Evolutionary conservation across 2,329 filamentous ascomycete species (phyloP).

Genomic region (Aspergillus brasiliensis): DNA sequence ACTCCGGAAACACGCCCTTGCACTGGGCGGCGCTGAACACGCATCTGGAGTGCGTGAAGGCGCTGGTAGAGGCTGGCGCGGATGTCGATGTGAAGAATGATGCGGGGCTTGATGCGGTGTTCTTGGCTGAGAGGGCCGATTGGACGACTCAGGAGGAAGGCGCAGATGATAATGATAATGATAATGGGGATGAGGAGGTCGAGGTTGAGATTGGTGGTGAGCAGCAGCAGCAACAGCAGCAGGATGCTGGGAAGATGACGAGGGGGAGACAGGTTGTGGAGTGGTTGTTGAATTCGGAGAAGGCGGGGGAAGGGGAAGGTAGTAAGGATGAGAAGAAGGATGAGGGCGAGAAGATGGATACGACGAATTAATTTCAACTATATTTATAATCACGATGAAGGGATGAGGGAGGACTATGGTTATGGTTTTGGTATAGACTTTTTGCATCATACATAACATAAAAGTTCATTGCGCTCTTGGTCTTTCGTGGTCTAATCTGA

Average conservation of each 20-base stretch:
- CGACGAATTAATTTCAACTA: not conserved
- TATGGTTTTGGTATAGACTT: not conserved
- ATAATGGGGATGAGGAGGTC: slow-evolving; percentile 17
- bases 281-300: slow-evolving; percentile 44
- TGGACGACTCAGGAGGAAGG: slow-evolving; percentile 59
- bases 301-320: slow-evolving; percentile 36
- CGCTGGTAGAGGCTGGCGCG: slow-evolving; percentile 74
- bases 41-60: slow-evolving; percentile 77
- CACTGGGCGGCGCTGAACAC: slow-evolving; percentile 95
- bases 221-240: slow-evolving; percentile 6
- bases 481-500: slow-evolving; percentile 6
- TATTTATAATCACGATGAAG: too few relatives aligned
- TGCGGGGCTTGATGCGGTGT: slow-evolving; percentile 78
- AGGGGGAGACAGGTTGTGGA: slow-evolving; percentile 45
- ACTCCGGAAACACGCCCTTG: slow-evolving; percentile 83
- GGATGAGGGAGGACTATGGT: not conserved
- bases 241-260: slow-evolving; percentile 28
- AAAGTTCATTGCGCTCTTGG: slow-evolving; percentile 6
- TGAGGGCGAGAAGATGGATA: slow-evolving; percentile 16
- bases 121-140: slow-evolving; percentile 70
- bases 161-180: slow-evolving; percentile 22
- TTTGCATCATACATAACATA: not conserved
- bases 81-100: slow-evolving; percentile 77
- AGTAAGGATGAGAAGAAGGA: slow-evolving; percentile 25
- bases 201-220: slow-evolving; percentile 8